These are phyloP conservation scores for Bryum argenteum DNA, from an alignment of 225 moss, liverwort and hornwort species.

Conservation along the genomic window DNA sequence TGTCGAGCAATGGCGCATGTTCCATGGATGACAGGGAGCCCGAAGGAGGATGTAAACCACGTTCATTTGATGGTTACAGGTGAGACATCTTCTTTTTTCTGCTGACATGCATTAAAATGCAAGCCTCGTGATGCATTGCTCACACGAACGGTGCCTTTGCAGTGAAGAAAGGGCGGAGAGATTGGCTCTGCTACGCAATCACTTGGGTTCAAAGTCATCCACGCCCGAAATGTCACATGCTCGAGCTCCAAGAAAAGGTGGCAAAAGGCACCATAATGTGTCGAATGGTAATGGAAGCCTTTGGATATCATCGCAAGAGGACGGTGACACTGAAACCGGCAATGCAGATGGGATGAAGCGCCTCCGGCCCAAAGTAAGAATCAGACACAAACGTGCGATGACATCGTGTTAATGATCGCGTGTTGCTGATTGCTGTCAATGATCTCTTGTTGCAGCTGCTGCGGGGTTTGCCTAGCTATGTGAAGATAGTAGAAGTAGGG, in stretches of 20 bases:
- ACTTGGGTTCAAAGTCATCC: conserved; percentile 49
- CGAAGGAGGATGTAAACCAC: conserved; percentile 49
- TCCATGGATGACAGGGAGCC: conserved; percentile 63
- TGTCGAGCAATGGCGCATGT: conserved; percentile 43
- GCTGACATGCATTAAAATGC: not conserved
- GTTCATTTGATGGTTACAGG: conserved; percentile 43
- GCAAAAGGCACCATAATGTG: conserved; percentile 59
- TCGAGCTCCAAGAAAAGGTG: conserved; percentile 62
- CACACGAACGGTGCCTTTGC: conserved; percentile 14
- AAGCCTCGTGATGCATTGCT: conserved; percentile 5
- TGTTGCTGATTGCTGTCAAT: conserved; percentile 4
- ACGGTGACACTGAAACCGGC: conserved; percentile 44
- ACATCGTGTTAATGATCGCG: not conserved
- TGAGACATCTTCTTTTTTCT: not conserved
- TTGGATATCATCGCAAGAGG: conserved; percentile 48
- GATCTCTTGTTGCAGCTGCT: conserved; percentile 50
- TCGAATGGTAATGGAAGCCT: conserved; percentile 47
- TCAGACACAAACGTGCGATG: not conserved
- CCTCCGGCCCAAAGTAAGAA: conserved; percentile 54
- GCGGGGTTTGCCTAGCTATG: conserved; percentile 74
- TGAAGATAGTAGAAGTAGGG: conserved; percentile 97
- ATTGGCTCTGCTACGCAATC: conserved; percentile 53
- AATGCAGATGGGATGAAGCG: conserved; percentile 54
- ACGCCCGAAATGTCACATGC: conserved; percentile 37
- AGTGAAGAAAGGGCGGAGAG: conserved; percentile 61